Percentiles rank a stretch among this genome's conserved stretches.
Conservation (phyloP, 2,329 filamentous ascomycete species). For the Pleomassaria siparia region DNA sequence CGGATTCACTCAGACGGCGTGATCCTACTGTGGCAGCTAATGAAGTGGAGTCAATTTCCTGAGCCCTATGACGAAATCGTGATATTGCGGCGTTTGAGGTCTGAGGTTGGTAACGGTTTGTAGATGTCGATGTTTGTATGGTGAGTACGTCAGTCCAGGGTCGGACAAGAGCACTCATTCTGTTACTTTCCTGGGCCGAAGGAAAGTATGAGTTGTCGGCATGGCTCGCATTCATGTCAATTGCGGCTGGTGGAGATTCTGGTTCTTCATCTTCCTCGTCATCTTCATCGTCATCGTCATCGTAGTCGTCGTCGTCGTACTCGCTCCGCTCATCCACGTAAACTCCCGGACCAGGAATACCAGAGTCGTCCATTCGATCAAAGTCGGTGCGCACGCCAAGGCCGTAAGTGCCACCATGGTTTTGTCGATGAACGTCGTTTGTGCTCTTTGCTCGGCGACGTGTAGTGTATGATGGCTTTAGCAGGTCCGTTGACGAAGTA, state of each 20-base stretch:
- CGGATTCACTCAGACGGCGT: conserved; percentile 63
- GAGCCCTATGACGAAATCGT: conserved; percentile 52
- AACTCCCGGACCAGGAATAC: conserved; percentile 55
- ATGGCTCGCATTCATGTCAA: conserved; percentile 29
- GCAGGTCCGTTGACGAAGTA: conserved; percentile 24
- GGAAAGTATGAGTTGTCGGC: conserved; percentile 36
- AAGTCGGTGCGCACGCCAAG: conserved; percentile 37
- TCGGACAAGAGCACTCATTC: conserved; percentile 29
- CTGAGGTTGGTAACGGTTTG: conserved; percentile 49
- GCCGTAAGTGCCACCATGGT: conserved; percentile 23
- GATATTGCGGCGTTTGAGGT: conserved; percentile 59
- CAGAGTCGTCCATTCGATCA: conserved; percentile 37
- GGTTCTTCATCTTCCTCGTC: conserved; percentile 28
- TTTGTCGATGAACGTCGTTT: conserved; percentile 39
- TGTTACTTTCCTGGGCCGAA: conserved; percentile 19
- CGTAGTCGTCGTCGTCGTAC: conserved; percentile 38
- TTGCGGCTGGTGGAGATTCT: conserved; percentile 39
- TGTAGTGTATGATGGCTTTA: conserved; percentile 30
- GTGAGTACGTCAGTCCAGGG: conserved; percentile 54
- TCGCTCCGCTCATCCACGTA: conserved; percentile 44
- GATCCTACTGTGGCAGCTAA: conserved; percentile 71
- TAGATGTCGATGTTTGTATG: conserved; percentile 32
- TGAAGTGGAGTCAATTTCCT: conserved; percentile 56
- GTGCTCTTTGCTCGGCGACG: conserved; percentile 53
- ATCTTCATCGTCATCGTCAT: conserved; percentile 38